A percentile compares a stretch with the other conserved stretches of the same genome.
These are phyloP conservation scores for Nemania serpens DNA, from an alignment of 2,329 filamentous ascomycete genomes.

Conservation along the genomic window DNA sequence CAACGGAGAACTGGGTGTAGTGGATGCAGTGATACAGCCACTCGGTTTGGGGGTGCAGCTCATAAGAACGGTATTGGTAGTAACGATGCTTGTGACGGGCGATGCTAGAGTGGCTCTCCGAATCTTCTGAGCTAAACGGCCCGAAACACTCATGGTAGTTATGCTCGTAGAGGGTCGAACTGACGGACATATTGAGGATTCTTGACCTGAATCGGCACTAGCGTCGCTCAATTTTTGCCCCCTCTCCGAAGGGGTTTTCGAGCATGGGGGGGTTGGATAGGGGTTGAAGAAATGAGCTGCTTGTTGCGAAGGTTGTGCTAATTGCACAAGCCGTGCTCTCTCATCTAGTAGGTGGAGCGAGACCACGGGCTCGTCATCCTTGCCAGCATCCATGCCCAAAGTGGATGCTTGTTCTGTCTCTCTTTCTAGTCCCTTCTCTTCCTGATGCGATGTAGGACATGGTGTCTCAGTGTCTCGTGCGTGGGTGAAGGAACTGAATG, in stretches of 20 bases:
- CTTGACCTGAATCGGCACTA: slow-evolving; percentile 46
- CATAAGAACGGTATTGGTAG: slow-evolving; percentile 66
- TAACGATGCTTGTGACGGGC: slow-evolving; percentile 68
- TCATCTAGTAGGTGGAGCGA: slow-evolving; percentile 48
- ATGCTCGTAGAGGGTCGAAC: slow-evolving; percentile 45
- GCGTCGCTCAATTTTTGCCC: slow-evolving; percentile 49
- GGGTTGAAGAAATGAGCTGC: slow-evolving; percentile 44
- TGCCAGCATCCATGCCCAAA: slow-evolving; percentile 32
- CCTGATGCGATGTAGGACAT: slow-evolving; percentile 43
- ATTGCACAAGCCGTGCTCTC: slow-evolving; percentile 42
- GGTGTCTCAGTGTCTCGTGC: slow-evolving; percentile 44
- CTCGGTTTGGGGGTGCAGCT: slow-evolving; percentile 72
- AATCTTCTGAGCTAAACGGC: slow-evolving; percentile 48
- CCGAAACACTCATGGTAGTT: slow-evolving; percentile 48
- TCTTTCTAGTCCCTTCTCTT: slow-evolving; percentile 39
- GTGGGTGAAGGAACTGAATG: slow-evolving; percentile 46
- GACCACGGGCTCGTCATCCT: slow-evolving; percentile 35
- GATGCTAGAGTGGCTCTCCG: slow-evolving; percentile 54
- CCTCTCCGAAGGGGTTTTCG: slow-evolving; percentile 52
- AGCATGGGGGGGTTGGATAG: slow-evolving; percentile 64
- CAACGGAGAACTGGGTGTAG: slow-evolving; percentile 58
- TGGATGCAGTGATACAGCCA: slow-evolving; percentile 56
- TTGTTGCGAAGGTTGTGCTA: slow-evolving; percentile 39
- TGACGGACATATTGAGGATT: slow-evolving; percentile 41
- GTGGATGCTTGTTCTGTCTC: slow-evolving; percentile 30